Evolutionary conservation across 805 yeast species (phyloP).

Genomic region (Spathaspora sp.): DNA sequence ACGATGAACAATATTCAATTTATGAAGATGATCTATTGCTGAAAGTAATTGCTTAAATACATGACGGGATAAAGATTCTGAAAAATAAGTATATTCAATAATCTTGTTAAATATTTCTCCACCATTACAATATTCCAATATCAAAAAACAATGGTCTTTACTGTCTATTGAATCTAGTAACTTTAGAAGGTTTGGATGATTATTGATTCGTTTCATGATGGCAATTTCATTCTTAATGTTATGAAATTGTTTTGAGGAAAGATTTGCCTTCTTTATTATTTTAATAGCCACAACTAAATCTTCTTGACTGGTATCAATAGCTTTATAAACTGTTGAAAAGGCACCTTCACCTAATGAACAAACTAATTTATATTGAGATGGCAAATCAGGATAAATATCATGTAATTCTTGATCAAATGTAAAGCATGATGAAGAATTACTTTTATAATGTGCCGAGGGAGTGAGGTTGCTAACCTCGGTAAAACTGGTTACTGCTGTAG

Average conservation of each 20-base stretch:
- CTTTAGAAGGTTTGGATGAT: constrained; percentile 59
- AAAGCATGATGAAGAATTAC: not conserved
- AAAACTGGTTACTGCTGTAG: not conserved
- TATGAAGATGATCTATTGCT: constrained; percentile 66
- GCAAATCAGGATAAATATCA: constrained; percentile 22
- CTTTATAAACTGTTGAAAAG: constrained; percentile 80
- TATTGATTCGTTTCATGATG: constrained; percentile 59
- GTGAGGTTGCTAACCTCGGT: not conserved
- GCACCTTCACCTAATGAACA: constrained; percentile 77
- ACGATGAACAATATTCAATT: constrained; percentile 68
- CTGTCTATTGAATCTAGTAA: constrained; percentile 53
- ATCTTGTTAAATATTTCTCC: constrained; percentile 82
- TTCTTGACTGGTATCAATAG: constrained; percentile 36
- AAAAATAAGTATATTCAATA: constrained; percentile 71
- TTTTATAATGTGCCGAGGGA: not conserved
- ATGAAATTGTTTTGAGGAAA: constrained; percentile 49
- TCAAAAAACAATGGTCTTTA: constrained; percentile 52
- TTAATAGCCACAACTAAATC: constrained; percentile 63
- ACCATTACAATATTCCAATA: constrained; percentile 67
- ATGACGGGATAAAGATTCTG: constrained; percentile 70
- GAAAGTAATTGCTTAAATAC: constrained; percentile 68
- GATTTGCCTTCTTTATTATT: constrained; percentile 59
- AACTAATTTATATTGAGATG: constrained; percentile 26
- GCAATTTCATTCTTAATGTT: constrained; percentile 69
- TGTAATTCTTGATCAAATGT: constrained; percentile 1